Percentiles rank a stretch among this genome's conserved stretches.
These are phyloP conservation scores for Talaromyces sp. DNA, from an alignment of 2,329 filamentous ascomycete genomes.

Conservation along the genomic window DNA sequence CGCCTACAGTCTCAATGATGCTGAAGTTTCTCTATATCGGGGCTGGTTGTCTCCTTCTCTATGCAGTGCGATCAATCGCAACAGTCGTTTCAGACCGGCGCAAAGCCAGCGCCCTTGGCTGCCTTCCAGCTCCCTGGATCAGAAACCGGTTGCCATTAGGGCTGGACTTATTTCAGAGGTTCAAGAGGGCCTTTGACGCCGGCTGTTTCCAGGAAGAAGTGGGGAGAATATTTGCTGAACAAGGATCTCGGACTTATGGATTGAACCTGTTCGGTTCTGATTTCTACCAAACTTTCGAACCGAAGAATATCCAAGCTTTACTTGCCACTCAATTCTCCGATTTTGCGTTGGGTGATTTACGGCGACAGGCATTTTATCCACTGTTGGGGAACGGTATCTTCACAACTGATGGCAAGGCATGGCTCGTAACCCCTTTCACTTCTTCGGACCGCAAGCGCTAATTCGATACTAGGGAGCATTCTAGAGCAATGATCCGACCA, in stretches of 20 bases:
- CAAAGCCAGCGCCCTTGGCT: slow-evolving; percentile 6
- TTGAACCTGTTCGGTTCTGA: background rate
- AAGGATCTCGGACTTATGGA: background rate
- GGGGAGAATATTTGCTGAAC: slow-evolving; percentile 3
- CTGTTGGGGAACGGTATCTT: slow-evolving; percentile 42
- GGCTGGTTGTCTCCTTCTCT: background rate
- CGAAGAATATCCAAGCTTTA: slow-evolving; percentile 74
- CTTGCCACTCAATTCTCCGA: slow-evolving; percentile 78
- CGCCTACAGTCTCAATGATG: background rate
- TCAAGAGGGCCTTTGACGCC: slow-evolving; percentile 4
- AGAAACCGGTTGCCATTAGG: slow-evolving; percentile 5
- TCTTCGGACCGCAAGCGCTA: slow-evolving; percentile 41
- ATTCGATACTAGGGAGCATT: slow-evolving; percentile 57
- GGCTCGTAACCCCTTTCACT: slow-evolving; percentile 48
- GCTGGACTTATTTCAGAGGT: background rate
- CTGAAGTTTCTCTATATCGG: background rate
- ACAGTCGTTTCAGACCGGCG: background rate
- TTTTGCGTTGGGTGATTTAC: slow-evolving; percentile 73
- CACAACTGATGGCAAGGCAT: slow-evolving; percentile 72
- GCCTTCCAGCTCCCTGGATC: background rate
- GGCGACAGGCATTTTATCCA: slow-evolving; percentile 59
- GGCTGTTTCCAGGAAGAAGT: slow-evolving; percentile 3
- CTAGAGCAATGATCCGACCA: slow-evolving; percentile 76
- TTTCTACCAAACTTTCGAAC: slow-evolving; percentile 30
- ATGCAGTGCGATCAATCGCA: background rate